Base-by-base conservation (phyloP, 768 basidiomycete genomes). In the Amanita rubescens region DNA sequence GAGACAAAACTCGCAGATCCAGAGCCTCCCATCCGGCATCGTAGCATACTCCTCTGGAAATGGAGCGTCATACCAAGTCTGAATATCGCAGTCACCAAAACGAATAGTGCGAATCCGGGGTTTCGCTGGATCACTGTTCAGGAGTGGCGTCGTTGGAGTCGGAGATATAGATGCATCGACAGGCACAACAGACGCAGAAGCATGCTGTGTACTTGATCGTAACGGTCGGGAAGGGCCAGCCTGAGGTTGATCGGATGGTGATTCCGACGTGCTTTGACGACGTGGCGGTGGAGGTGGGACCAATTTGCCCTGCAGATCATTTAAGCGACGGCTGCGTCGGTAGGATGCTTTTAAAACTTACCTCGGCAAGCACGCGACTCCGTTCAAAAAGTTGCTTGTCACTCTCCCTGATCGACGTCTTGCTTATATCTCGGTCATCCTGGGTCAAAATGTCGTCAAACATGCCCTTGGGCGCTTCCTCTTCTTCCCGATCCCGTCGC, bases 41-140 rank as follows among this genome's bases (percentile, higher is more conserved):
- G 82, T 81, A 38, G 91, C 83, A 67, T 96, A 98, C 67, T 99
- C 96, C 65, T 98, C 95, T 0, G 96, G 95, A 66, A 97, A 98
- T 5, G 96, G 96, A 20, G 96, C 96, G 65, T 96, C 93, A 67
- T 92, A 98, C 96, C 96, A 99, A 3, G 96, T 98, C 66, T 92
- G 84, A 64, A 98, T 92, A 62, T 98, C 94, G 65, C 76, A 94
- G 53, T 81, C 76, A 24, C 94, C 94, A 61, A 97, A 94, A 25
- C 93, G 84, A 57, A 97, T 93, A 52, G 79, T 82, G 52, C 83
- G 86, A 75, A 95, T 96, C 58, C 85, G 84, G 42, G 87, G 77
- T 25, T 68, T 69, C 33, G 68, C 64, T 30, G 68, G 67, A 34
- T 68, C 66, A 48, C 63, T 57, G 56, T 65, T 67, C 41, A 67